Conservation (phyloP, 2,329 filamentous ascomycete species). For the Fusarium mexicanum region DNA sequence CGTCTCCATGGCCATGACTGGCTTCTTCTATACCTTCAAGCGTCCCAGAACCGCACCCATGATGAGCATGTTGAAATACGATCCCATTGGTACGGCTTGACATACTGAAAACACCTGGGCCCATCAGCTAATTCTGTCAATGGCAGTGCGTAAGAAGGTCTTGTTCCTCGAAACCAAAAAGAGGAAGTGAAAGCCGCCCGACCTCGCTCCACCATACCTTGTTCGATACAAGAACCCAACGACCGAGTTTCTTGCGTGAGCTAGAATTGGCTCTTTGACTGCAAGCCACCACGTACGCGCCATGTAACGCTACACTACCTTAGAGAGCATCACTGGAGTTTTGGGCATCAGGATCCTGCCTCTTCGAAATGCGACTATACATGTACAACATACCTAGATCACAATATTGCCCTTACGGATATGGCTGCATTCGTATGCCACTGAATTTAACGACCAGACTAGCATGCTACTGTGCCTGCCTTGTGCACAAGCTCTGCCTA, state of each 20-base stretch:
- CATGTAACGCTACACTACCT: conserved; percentile 44
- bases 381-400: conserved; percentile 42
- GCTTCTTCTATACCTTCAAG: conserved; percentile 92
- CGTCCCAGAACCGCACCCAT: conserved; percentile 83
- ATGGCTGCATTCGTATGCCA: conserved; percentile 12
- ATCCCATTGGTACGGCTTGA: conserved; percentile 79
- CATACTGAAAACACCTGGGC: neutral
- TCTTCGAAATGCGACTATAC: conserved; percentile 36
- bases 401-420: conserved; percentile 14
- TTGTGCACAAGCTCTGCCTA: neutral
- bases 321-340: conserved; percentile 47
- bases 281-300: conserved; percentile 10
- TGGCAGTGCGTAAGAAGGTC: conserved; percentile 88
- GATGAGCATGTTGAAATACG: conserved; percentile 98
- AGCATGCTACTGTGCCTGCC: neutral
- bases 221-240: conserved; percentile 5
- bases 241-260: conserved; percentile 12
- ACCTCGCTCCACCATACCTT: conserved; percentile 22
- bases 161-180: conserved; percentile 95
- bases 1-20: conserved; percentile 98
- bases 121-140: conserved; percentile 4
- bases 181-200: conserved; percentile 61
- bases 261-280: conserved; percentile 1
- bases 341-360: conserved; percentile 32
- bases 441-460: neutral